phyloP scores from a whole-genome alignment of 768 basidiomycete species.

The Calocybe gangraenosa region DNA sequence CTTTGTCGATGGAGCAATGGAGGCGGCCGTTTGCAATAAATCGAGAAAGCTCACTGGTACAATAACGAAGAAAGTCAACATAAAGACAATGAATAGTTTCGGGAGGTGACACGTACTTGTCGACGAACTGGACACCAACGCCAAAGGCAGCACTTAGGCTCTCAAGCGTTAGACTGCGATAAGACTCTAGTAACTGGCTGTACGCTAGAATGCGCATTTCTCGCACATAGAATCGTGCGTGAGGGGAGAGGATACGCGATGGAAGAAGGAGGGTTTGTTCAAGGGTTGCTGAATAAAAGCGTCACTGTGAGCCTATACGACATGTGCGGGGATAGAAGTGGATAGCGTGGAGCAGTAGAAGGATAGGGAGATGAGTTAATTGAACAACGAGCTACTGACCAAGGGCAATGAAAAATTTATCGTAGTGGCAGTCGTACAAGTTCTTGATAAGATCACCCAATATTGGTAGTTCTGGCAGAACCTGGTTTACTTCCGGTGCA shows the following conservation, averaged over 20 bases:
- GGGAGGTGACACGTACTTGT: slow-evolving; percentile 50
- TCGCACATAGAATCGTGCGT: slow-evolving; percentile 86
- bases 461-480: slow-evolving; percentile 76
- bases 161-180: slow-evolving; percentile 84
- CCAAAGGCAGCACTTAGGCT: slow-evolving; percentile 86
- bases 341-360: neutral
- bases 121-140: slow-evolving; percentile 83
- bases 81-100: neutral
- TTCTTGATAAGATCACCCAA: slow-evolving; percentile 82
- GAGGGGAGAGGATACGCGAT: slow-evolving; percentile 79
- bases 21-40: slow-evolving; percentile 89
- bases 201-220: slow-evolving; percentile 97
- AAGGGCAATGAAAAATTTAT: slow-evolving; percentile 89
- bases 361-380: neutral
- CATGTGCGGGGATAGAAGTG: too few species aligned
- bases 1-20: slow-evolving; percentile 89
- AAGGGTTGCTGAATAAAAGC: slow-evolving; percentile 70
- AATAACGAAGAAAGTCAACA: neutral
- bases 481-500: slow-evolving; percentile 85
- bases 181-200: slow-evolving; percentile 86
- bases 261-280: slow-evolving; percentile 87
- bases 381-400: slow-evolving; percentile 38
- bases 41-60: slow-evolving; percentile 74
- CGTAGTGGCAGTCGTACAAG: slow-evolving; percentile 91
- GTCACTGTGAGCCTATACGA: too few species aligned